Evolutionary conservation across 192 early-diverging fungal species (phyloP).

Genomic region (Rhizophagus clarus): DNA sequence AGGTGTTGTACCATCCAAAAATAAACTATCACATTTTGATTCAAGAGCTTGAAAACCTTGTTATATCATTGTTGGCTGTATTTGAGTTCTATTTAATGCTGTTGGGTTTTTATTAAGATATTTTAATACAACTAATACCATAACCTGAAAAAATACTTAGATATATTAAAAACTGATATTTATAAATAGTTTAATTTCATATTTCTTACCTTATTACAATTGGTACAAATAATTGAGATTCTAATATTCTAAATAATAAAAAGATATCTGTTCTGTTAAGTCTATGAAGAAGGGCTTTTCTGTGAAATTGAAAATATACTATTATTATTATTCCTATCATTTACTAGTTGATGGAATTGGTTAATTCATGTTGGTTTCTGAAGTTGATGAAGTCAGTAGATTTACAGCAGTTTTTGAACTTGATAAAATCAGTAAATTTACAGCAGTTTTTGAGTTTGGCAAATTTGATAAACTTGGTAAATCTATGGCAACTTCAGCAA

Average conservation of each 20-base stretch:
- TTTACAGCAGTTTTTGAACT: too few relatives aligned
- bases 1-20: background rate
- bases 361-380: background rate
- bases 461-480: too few relatives aligned
- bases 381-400: too few relatives aligned
- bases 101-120: background rate
- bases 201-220: background rate
- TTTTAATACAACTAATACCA: background rate
- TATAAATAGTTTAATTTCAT: background rate
- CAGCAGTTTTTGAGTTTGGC: too few relatives aligned
- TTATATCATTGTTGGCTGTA: background rate
- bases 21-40: background rate
- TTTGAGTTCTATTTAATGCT: background rate
- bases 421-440: too few relatives aligned
- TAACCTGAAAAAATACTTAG: background rate
- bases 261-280: background rate
- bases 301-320: background rate
- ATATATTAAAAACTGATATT: background rate
- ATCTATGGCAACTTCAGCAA: too few relatives aligned
- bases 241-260: background rate
- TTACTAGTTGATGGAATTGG: background rate
- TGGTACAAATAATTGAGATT: background rate
- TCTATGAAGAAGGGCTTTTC: background rate
- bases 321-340: background rate
- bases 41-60: background rate